Evolutionary conservation across 1,284 basidiomycete species (phyloP).

Genomic region (Ganoderma resinaceum): DNA sequence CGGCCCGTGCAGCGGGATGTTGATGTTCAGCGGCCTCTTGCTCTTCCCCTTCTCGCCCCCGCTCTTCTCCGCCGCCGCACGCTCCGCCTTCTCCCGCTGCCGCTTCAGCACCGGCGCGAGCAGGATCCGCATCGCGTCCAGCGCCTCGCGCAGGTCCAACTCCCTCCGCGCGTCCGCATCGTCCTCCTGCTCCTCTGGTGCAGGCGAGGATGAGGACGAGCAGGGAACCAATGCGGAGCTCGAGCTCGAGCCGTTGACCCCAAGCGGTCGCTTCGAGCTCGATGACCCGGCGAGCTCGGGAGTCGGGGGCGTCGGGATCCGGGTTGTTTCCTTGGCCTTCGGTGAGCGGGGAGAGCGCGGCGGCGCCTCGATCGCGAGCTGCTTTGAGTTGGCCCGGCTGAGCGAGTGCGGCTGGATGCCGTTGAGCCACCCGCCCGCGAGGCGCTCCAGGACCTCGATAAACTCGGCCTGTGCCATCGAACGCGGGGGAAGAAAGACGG

Average conservation of each 20-base stretch:
- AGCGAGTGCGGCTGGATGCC: slow-evolving; percentile 65
- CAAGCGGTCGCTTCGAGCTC: background rate
- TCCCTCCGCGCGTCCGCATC: slow-evolving; percentile 13
- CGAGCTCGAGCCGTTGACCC: slow-evolving; percentile 22
- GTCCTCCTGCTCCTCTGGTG: background rate
- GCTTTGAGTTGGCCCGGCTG: slow-evolving; percentile 45
- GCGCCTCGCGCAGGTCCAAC: slow-evolving; percentile 47
- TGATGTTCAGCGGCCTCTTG: slow-evolving; percentile 70
- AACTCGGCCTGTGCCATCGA: slow-evolving; percentile 89
- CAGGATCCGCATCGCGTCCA: slow-evolving; percentile 72
- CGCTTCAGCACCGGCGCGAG: slow-evolving; percentile 69
- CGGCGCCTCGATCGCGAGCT: slow-evolving; percentile 52
- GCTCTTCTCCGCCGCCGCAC: slow-evolving; percentile 55
- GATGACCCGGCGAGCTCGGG: slow-evolving; percentile 27
- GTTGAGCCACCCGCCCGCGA: slow-evolving; percentile 71
- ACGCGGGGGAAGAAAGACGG: slow-evolving; percentile 81
- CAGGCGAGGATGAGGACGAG: background rate
- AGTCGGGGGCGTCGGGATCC: slow-evolving; percentile 33
- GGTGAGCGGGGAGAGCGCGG: slow-evolving; percentile 30
- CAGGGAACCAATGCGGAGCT: slow-evolving; percentile 5
- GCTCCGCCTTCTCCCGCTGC: slow-evolving; percentile 61
- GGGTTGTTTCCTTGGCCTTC: slow-evolving; percentile 37
- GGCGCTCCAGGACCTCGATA: slow-evolving; percentile 77
- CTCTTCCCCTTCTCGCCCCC: slow-evolving; percentile 43
- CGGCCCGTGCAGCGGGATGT: slow-evolving; percentile 83